phyloP scores from a whole-genome alignment of 1,284 basidiomycete species.

The Rhizoctonia solani region DNA sequence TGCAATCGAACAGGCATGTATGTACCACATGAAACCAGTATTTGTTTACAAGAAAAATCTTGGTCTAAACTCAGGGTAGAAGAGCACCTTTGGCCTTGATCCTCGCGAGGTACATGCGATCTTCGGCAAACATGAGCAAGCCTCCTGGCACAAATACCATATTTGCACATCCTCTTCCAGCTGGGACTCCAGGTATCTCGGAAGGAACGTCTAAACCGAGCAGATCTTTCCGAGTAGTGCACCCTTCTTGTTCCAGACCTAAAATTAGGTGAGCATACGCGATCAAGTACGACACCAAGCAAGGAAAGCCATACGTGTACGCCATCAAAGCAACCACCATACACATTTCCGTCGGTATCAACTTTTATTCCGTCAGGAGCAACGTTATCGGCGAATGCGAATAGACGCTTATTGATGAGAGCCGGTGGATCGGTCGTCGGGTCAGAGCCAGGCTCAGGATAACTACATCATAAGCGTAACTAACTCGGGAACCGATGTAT shows the following conservation, averaged over 20 bases:
- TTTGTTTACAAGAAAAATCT: not conserved
- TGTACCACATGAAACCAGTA: too few relatives aligned
- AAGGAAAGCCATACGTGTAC: constrained; percentile 54
- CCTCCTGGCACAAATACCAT: constrained; percentile 67
- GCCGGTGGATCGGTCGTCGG: constrained; percentile 38
- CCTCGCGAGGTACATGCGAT: constrained; percentile 64
- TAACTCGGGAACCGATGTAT: constrained; percentile 42
- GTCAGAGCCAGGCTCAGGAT: constrained; percentile 50
- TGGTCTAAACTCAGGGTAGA: constrained; percentile 1
- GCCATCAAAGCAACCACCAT: constrained; percentile 71
- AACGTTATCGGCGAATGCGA: constrained; percentile 70
- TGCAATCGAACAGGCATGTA: too few relatives aligned
- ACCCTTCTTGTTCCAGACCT: constrained; percentile 68
- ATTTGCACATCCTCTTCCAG: constrained; percentile 56
- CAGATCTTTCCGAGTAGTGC: constrained; percentile 74
- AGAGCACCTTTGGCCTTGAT: constrained; percentile 49
- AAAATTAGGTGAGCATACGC: not conserved
- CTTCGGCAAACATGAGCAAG: constrained; percentile 71
- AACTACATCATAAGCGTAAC: constrained; percentile 72
- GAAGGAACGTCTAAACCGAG: constrained; percentile 46
- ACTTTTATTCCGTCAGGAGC: constrained; percentile 62
- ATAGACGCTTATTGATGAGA: constrained; percentile 67
- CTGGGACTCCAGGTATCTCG: constrained; percentile 1
- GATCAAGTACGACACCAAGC: constrained; percentile 6
- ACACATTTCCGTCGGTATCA: constrained; percentile 69